Evolutionary conservation across 1,284 basidiomycete genomes (phyloP).

Genomic region (Rhodotorula sp.): DNA sequence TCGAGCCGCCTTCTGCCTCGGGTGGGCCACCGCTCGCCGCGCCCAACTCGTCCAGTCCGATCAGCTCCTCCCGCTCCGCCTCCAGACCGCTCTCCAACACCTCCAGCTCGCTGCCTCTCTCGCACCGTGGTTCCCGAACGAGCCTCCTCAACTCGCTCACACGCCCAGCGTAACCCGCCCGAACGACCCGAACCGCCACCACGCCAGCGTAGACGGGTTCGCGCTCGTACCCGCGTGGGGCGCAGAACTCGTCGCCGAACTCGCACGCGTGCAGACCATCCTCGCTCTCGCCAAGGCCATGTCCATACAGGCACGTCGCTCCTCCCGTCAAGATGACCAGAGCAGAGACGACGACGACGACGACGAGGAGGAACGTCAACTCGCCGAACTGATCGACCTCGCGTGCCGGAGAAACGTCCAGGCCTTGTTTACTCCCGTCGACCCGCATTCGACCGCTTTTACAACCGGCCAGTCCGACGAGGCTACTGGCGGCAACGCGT

Average conservation of each 20-base stretch:
- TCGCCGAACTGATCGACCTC: slow-evolving; percentile 38
- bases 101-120: slow-evolving; percentile 25
- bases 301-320: slow-evolving; percentile 4
- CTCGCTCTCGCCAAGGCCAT: slow-evolving; percentile 34
- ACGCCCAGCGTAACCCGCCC: slow-evolving; percentile 37
- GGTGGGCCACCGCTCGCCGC: slow-evolving; percentile 30
- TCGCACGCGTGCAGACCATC: slow-evolving; percentile 36
- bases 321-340: too few relatives aligned
- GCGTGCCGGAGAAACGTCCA: slow-evolving; percentile 38
- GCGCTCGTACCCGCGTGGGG: slow-evolving; percentile 23
- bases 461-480: neutral
- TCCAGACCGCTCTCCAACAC: slow-evolving; percentile 12
- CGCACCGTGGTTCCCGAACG: slow-evolving; percentile 17
- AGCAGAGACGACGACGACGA: slow-evolving; percentile 2
- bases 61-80: slow-evolving; percentile 5
- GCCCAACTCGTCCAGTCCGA: slow-evolving; percentile 32
- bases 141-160: slow-evolving; percentile 23
- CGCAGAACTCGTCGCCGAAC: slow-evolving; percentile 37
- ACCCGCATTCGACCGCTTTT: slow-evolving; percentile 13
- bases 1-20: slow-evolving; percentile 22
- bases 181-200: slow-evolving; percentile 8
- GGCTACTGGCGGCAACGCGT: slow-evolving; percentile 5
- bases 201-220: slow-evolving; percentile 15
- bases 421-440: slow-evolving; percentile 40
- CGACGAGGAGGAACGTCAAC: slow-evolving; percentile 8